Conservation (phyloP, 176 grass and related monocot genomes). For the Hsuehochloa calcarea region DNA sequence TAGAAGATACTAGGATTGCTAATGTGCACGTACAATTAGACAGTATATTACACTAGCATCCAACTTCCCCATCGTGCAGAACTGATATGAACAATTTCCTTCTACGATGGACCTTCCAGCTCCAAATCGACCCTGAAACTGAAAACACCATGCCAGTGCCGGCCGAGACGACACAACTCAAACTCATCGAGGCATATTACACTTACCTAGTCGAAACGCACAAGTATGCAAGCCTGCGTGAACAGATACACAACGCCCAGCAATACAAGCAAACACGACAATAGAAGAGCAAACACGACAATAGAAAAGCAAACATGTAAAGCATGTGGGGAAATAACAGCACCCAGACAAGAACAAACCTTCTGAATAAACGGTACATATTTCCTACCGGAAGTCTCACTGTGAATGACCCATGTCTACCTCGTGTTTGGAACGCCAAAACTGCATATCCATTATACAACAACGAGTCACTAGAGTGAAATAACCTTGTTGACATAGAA, state of each 20-base stretch:
- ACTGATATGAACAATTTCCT: not conserved
- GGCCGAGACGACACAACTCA: not conserved
- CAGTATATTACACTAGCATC: too few species aligned
- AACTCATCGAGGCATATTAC: not conserved
- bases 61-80: too few species aligned
- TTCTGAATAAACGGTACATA: not conserved
- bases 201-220: not conserved
- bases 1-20: too few species aligned
- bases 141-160: not conserved
- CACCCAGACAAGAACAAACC: not conserved
- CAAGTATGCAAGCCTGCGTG: not conserved
- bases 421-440: slow-evolving; percentile 39
- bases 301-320: not conserved
- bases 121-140: not conserved
- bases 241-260: not conserved
- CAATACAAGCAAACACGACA: not conserved
- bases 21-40: too few species aligned
- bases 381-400: not conserved
- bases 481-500: not conserved
- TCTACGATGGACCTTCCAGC: not conserved
- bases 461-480: slow-evolving; percentile 24
- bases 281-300: not conserved
- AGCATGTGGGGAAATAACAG: not conserved
- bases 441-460: slow-evolving; percentile 37
- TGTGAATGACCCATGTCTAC: not conserved